Conservation (phyloP, 2,329 filamentous ascomycete genomes). For the Colletotrichum sp. region DNA sequence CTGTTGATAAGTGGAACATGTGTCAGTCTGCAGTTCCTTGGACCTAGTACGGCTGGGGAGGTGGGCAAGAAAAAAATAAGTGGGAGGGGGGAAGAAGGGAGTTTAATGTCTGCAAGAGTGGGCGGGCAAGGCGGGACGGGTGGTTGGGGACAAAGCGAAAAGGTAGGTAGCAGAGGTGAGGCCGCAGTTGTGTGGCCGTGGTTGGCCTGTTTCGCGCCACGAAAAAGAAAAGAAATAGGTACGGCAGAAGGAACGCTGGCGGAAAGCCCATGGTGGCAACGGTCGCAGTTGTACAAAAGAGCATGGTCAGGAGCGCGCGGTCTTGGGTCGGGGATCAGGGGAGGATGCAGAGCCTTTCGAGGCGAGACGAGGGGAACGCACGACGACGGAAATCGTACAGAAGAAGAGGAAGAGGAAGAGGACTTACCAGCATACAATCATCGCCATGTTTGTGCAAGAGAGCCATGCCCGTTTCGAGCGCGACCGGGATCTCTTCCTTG, state of each 20-base stretch:
- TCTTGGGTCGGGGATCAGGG: slow-evolving; percentile 6
- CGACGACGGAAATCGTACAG: background rate
- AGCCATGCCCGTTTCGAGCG: slow-evolving; percentile 82
- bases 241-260: background rate
- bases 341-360: background rate
- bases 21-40: slow-evolving; percentile 7
- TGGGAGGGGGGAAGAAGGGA: background rate
- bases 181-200: slow-evolving; percentile 8
- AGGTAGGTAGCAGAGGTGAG: background rate
- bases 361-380: background rate
- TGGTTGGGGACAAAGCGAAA: background rate
- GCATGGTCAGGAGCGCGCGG: background rate
- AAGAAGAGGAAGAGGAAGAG: background rate
- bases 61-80: background rate
- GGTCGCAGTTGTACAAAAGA: background rate
- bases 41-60: background rate
- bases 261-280: slow-evolving; percentile 7
- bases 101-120: background rate
- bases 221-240: slow-evolving; percentile 10
- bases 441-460: slow-evolving; percentile 88
- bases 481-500: slow-evolving; percentile 72
- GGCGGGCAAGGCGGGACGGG: background rate
- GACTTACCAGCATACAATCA: slow-evolving; percentile 77
- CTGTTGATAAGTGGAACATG: slow-evolving; percentile 35
- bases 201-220: slow-evolving; percentile 10